Percentiles rank a stretch among this genome's conserved stretches.
Conservation (phyloP, 225 moss, liverwort and hornwort species). For the Physcomitrellopsis africana region DNA sequence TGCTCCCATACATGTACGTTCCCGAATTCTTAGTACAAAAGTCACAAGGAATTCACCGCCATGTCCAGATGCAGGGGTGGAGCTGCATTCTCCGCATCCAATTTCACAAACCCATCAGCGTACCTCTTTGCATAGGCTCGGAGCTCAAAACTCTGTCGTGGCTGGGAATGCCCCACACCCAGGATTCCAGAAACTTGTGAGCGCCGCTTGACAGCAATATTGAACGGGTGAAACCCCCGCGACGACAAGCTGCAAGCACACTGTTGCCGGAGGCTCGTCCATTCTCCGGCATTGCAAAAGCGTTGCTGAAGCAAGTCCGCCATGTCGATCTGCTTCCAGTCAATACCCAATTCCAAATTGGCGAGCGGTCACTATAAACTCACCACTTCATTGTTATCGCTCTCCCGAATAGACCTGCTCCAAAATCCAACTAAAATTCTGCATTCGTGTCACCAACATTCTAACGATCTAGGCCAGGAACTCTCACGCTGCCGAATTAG, state of each 20-base stretch:
- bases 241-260: neutral
- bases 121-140: constrained; percentile 21
- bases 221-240: neutral
- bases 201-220: neutral
- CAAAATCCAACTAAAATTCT: no score
- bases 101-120: neutral
- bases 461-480: no score
- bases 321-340: constrained; percentile 27
- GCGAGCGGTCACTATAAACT: no score
- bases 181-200: neutral
- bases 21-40: neutral
- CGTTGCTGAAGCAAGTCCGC: constrained; percentile 29
- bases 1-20: no score
- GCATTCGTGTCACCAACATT: no score
- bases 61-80: neutral
- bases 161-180: neutral
- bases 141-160: neutral
- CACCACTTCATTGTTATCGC: no score
- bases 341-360: neutral
- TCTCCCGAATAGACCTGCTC: no score
- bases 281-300: constrained; percentile 4
- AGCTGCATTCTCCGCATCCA: neutral
- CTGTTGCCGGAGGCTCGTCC: constrained; percentile 20
- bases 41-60: neutral
- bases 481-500: no score